These are phyloP conservation scores for Plasmodium chabaudi DNA, from an alignment of 169 alveolate genomes.

Conservation along the genomic window DNA sequence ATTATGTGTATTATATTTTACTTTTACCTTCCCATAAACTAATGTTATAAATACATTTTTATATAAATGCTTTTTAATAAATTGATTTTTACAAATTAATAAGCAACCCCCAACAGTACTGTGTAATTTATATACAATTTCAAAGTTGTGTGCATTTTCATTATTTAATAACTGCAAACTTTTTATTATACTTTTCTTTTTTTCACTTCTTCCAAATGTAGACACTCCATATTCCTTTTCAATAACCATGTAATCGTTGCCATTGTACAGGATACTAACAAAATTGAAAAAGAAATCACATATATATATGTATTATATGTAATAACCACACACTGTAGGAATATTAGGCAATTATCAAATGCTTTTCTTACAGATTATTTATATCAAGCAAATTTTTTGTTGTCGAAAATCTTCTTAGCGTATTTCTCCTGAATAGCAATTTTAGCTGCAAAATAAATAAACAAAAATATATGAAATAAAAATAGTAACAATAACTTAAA, in stretches of 20 bases:
- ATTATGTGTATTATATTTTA: not conserved
- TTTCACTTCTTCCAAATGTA: slow-evolving; percentile 26
- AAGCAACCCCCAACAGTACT: slow-evolving; percentile 39
- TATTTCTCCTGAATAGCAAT: not conserved
- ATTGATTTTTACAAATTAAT: slow-evolving; percentile 50
- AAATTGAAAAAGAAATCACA: no score
- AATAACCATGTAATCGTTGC: slow-evolving; percentile 48
- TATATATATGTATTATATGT: no score
- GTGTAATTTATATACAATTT: slow-evolving; percentile 33
- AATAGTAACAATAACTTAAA: no score
- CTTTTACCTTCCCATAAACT: slow-evolving; percentile 52
- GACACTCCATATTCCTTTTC: slow-evolving; percentile 44
- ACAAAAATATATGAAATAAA: no score
- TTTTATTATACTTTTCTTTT: slow-evolving; percentile 47
- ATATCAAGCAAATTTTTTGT: not conserved
- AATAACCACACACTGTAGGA: no score
- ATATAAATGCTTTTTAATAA: slow-evolving; percentile 26
- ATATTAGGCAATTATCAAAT: no score
- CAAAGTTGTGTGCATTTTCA: not conserved
- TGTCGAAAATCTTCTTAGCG: slow-evolving; percentile 28
- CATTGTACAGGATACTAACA: slow-evolving; percentile 35
- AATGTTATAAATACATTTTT: slow-evolving; percentile 41
- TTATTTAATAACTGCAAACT: slow-evolving; percentile 6
- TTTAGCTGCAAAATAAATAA: slow-evolving; percentile 17
- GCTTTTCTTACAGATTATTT: slow-evolving; percentile 26